A percentile compares a stretch with the other conserved stretches of the same genome.
Conservation (phyloP, 2,329 filamentous ascomycete genomes). For the Monascus ruber region DNA sequence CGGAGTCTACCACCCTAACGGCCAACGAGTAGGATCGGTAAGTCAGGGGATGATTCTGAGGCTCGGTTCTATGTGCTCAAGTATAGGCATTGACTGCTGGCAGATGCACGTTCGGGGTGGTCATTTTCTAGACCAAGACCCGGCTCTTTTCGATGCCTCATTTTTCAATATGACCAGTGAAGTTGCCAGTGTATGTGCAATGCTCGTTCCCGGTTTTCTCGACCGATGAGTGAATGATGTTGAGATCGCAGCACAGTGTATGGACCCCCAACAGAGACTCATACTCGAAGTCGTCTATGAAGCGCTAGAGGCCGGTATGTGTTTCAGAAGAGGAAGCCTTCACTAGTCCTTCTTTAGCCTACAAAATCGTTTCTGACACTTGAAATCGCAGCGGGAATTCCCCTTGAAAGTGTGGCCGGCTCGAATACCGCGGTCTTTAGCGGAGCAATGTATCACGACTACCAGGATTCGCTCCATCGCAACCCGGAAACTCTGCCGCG, state of each 20-base stretch:
- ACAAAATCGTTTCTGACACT: too few species aligned
- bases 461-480: conserved; percentile 15
- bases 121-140: conserved; percentile 15
- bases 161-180: conserved; percentile 25
- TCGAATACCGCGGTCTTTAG: conserved; percentile 18
- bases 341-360: too few species aligned
- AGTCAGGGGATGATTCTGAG: too few species aligned
- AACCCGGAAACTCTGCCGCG: conserved; percentile 17
- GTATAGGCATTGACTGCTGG: too few species aligned
- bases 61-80: too few species aligned
- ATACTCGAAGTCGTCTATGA: conserved; percentile 20
- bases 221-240: too few species aligned
- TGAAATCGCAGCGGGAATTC: conserved; percentile 21
- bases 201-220: too few species aligned
- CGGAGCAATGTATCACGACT: conserved; percentile 18
- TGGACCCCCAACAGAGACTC: conserved; percentile 21
- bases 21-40: too few species aligned
- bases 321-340: too few species aligned
- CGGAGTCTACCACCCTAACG: too few species aligned
- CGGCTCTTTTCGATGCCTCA: conserved; percentile 19
- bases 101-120: conserved; percentile 17
- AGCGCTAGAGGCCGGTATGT: conserved; percentile 19
- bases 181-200: conserved; percentile 18
- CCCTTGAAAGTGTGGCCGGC: conserved; percentile 13
- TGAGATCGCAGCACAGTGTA: too few species aligned